These are phyloP conservation scores for Diaporthe ilicicola DNA, from an alignment of 2,329 filamentous ascomycete species.

Conservation along the genomic window DNA sequence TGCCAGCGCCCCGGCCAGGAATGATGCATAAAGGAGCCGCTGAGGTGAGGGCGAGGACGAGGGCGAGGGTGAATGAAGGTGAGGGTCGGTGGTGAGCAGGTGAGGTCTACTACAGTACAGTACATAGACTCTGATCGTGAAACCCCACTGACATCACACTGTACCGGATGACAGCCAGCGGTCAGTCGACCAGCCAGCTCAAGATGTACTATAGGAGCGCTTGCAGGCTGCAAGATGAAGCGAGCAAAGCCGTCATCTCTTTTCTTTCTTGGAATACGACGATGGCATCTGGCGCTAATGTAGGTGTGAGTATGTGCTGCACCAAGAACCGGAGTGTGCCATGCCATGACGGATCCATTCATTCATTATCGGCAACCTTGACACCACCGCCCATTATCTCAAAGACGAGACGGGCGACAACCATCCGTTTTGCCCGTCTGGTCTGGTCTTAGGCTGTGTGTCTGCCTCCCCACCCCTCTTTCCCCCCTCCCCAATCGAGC, in stretches of 20 bases:
- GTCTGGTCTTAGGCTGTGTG: too few relatives aligned
- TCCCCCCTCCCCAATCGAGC: not conserved
- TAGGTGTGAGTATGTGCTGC: not conserved
- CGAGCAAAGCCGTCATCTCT: slow-evolving; percentile 1
- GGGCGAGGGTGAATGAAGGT: not conserved
- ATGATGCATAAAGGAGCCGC: not conserved
- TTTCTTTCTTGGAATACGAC: slow-evolving; percentile 3
- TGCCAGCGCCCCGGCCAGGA: not conserved
- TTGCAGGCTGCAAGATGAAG: not conserved
- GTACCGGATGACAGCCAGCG: not conserved
- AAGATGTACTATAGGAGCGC: not conserved
- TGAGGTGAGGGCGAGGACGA: not conserved
- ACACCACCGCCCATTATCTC: not conserved
- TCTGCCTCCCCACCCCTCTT: not conserved
- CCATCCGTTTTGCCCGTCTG: not conserved
- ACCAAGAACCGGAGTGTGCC: not conserved
- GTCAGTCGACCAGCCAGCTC: not conserved
- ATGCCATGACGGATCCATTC: not conserved
- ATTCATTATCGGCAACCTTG: not conserved
- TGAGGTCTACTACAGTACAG: not conserved
- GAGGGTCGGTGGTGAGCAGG: not conserved
- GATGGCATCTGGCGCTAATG: not conserved
- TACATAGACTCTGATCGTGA: not conserved
- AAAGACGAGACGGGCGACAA: slow-evolving; percentile 1
- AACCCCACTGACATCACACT: slow-evolving; percentile 16